phyloP scores from a whole-genome alignment of 129 eudicot species.

The Lactuca saligna region DNA sequence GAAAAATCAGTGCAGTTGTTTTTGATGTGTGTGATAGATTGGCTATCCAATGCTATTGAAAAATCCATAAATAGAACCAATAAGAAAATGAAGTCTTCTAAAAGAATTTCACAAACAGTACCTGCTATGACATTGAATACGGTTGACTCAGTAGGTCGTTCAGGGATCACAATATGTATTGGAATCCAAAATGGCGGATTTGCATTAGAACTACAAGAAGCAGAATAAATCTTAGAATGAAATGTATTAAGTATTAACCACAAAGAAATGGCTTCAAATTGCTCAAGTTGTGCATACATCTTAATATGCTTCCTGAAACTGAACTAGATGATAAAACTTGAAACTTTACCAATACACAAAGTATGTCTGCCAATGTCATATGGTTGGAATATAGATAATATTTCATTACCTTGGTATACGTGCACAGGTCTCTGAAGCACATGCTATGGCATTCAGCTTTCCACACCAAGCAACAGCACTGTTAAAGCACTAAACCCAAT shows the following conservation, averaged over 20 bases:
- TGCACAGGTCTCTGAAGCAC: slow-evolving; percentile 99
- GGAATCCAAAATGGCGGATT: slow-evolving; percentile 99
- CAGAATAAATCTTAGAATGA: slow-evolving; percentile 10
- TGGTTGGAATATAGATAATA: slow-evolving; percentile 3
- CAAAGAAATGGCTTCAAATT: too few relatives aligned
- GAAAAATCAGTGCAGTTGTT: slow-evolving; percentile 4
- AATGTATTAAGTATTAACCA: slow-evolving; percentile 1
- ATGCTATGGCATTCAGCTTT: slow-evolving; percentile 95
- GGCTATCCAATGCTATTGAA: slow-evolving; percentile 4
- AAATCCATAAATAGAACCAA: slow-evolving; percentile 19
- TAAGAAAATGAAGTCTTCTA: slow-evolving; percentile 9
- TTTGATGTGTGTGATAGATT: slow-evolving; percentile 9
- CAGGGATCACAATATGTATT: slow-evolving; percentile 94
- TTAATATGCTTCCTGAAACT: not conserved
- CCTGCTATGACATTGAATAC: slow-evolving; percentile 98
- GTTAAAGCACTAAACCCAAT: slow-evolving; percentile 23
- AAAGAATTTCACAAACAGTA: slow-evolving; percentile 22
- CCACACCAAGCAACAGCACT: slow-evolving; percentile 99
- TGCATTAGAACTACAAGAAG: slow-evolving; percentile 75
- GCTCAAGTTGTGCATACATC: not conserved
- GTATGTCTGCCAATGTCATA: not conserved
- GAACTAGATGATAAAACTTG: not conserved
- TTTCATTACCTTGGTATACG: slow-evolving; percentile 82
- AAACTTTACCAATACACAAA: not conserved
- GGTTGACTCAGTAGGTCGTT: slow-evolving; percentile 96